These are phyloP conservation scores for Pseudomicrostroma phylloplanum DNA, from an alignment of 1,284 basidiomycete genomes.

Conservation along the genomic window DNA sequence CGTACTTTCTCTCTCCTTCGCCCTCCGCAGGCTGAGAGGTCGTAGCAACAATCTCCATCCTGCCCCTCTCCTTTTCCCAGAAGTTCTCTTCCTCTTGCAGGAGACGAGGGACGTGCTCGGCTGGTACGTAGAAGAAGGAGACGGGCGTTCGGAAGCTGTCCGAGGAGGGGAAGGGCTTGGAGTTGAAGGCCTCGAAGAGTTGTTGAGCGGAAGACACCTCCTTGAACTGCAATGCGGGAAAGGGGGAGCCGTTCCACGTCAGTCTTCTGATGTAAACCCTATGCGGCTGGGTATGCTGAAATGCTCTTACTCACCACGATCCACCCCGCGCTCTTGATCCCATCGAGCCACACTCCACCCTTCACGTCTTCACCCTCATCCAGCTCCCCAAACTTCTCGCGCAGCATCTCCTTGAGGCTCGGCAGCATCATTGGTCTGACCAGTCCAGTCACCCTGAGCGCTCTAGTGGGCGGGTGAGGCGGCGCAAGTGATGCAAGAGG, in stretches of 20 bases:
- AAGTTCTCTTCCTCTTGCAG: not conserved
- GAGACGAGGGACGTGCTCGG: not conserved
- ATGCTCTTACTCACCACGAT: not conserved
- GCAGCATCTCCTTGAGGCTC: not conserved
- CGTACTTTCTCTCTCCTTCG: not conserved
- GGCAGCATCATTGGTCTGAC: not conserved
- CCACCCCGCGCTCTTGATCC: conserved; percentile 5
- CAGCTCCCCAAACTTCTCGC: not conserved
- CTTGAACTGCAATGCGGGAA: not conserved
- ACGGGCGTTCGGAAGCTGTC: not conserved
- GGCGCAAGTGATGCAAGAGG: not conserved
- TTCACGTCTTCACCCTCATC: not conserved
- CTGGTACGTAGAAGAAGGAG: conserved; percentile 4
- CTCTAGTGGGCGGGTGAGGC: conserved; percentile 1
- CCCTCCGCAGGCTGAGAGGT: not conserved
- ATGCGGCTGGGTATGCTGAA: too few relatives aligned
- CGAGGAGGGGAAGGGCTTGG: not conserved
- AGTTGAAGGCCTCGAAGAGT: not conserved
- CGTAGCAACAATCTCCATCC: not conserved
- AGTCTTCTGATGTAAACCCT: too few relatives aligned
- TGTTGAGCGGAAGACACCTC: not conserved
- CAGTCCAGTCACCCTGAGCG: not conserved
- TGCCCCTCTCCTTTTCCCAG: not conserved
- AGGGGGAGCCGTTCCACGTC: too few relatives aligned
- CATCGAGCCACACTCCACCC: conserved; percentile 3